phyloP scores from a whole-genome alignment of 176 grass and related monocot species.

The Avena atlantica region DNA sequence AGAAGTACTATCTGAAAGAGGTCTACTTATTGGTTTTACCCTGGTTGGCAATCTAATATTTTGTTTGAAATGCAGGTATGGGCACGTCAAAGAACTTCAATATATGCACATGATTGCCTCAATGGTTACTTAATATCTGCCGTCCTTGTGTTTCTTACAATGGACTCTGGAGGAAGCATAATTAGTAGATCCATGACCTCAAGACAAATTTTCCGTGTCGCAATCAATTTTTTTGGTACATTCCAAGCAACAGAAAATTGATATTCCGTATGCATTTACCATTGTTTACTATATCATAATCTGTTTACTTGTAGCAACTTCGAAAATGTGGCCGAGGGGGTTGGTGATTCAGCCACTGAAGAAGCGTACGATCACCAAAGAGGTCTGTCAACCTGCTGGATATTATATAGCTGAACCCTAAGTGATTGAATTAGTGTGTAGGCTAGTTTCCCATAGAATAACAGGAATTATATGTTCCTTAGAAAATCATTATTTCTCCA shows the following conservation, averaged over 20 bases:
- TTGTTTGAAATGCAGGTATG: conserved; percentile 72
- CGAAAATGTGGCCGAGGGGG: conserved; percentile 68
- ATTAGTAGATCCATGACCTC: conserved; percentile 75
- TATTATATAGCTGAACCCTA: neutral
- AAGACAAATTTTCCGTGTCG: conserved; percentile 72
- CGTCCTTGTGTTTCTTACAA: conserved; percentile 64
- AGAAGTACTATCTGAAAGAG: neutral
- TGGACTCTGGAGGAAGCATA: conserved; percentile 64
- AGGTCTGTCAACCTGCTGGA: conserved; percentile 58
- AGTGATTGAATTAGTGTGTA: neutral
- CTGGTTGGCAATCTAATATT: conserved; percentile 38
- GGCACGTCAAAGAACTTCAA: conserved; percentile 82
- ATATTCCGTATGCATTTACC: neutral
- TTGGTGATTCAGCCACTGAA: conserved; percentile 70
- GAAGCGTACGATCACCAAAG: conserved; percentile 65
- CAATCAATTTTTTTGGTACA: conserved; percentile 83
- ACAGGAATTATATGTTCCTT: neutral
- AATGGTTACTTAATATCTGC: conserved; percentile 93
- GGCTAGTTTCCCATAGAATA: neutral
- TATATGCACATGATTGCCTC: conserved; percentile 82
- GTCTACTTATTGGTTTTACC: conserved; percentile 1
- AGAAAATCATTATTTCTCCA: neutral
- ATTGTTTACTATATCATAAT: conserved; percentile 41
- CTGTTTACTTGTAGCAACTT: conserved; percentile 68
- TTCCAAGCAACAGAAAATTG: conserved; percentile 32